Evolutionary conservation across 177 flowering plant genomes (phyloP).

Genomic region (Telopea speciosissima): DNA sequence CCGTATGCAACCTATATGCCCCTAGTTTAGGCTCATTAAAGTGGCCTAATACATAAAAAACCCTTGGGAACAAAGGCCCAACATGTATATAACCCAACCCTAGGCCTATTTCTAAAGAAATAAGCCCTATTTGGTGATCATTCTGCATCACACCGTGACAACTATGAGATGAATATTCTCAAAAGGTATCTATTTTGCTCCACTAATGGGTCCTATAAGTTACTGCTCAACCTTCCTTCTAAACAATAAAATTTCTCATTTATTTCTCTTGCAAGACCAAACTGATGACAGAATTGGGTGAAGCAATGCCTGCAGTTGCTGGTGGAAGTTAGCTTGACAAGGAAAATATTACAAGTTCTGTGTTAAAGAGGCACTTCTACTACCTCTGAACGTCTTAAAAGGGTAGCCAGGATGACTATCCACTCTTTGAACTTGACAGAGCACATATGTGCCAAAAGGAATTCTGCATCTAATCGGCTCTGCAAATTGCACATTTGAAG

Average conservation of each 20-base stretch:
- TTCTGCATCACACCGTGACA: no score
- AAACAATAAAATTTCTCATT: neutral
- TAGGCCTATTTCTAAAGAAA: no score
- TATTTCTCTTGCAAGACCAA: neutral
- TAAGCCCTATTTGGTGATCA: no score
- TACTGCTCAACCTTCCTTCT: neutral
- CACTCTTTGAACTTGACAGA: constrained; percentile 97
- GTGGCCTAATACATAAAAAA: no score
- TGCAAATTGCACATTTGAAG: constrained; percentile 90
- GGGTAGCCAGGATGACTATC: constrained; percentile 96
- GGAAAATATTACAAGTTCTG: neutral
- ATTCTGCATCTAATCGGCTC: constrained; percentile 95
- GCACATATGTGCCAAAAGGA: constrained; percentile 95
- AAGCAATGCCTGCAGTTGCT: neutral
- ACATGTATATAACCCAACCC: no score
- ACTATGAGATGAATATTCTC: no score
- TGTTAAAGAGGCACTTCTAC: constrained; percentile 20
- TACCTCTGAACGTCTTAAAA: constrained; percentile 94
- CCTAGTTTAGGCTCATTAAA: no score
- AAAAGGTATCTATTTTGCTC: neutral
- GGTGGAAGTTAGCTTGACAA: neutral
- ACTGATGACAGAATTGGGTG: neutral
- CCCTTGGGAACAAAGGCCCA: no score
- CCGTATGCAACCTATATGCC: no score
- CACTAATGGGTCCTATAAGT: neutral